Evolutionary conservation across 2,329 filamentous ascomycete genomes (phyloP), one percentile per base, ranked within the genome.

Genomic region (Calonectria fujianensis): DNA sequence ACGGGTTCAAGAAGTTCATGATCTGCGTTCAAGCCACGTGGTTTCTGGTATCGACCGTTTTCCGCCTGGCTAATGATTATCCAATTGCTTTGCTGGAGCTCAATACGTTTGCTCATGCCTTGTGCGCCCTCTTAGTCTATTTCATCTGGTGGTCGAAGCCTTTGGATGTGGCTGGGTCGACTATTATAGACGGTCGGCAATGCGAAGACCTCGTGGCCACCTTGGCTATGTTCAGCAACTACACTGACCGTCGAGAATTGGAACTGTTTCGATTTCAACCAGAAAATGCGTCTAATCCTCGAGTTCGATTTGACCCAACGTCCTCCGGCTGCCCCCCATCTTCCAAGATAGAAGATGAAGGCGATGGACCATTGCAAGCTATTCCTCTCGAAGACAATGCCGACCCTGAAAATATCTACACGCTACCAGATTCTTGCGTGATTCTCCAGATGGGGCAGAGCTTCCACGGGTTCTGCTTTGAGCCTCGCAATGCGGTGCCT

Each of bases 1-100:
- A 63, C n/a, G 57, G 57, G 24, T 63, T 63, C n/a, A 63, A 63
- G 14, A 63, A 63, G n/a, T 63, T 63, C 24, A 63, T 63, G 57
- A 63, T 63, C 7, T 63, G 57, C 29, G 27, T 63, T 10, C 57
- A 63, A 16, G 57, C 57, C 24, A 63, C 24, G 4, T 63, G 57
- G 57, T 63, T 63, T 20, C 7, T 63, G 13, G 57, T 45, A 8
- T 63, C 57, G 8, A 63, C 57, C 3, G 31, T 63, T 13, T 63
- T 63, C 9, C 57, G 57, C 8, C 24, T 63, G 14, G 24, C 35
- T 16, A 63, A 63, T 1, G 35, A 24, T 27, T 63, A 63, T 20
- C 57, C 57, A 11, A 63, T 63, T 39, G 24, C 57, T 16, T 9
- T 63, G 10, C 37, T 63, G 6, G 57, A 63, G 14, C 57, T 63